phyloP scores from a whole-genome alignment of 2,329 filamentous ascomycete genomes.

The Metarhizium rileyi region DNA sequence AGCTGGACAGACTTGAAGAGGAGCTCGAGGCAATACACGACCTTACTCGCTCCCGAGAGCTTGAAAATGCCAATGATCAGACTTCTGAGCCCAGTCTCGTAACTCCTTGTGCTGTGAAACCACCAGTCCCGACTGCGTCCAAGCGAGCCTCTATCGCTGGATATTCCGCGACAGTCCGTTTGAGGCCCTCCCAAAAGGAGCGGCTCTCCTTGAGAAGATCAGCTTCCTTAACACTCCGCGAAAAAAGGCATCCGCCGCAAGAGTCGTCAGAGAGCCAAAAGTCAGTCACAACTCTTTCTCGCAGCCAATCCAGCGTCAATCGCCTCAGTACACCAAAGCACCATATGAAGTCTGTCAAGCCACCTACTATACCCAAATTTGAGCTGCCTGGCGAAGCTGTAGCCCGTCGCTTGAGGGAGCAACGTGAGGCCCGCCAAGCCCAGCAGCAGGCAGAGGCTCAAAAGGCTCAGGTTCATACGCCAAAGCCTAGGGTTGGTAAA shows the following conservation, averaged over 20 bases:
- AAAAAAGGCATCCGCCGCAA: slow-evolving; percentile 14
- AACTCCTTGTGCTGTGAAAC: slow-evolving; percentile 12
- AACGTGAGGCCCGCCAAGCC: slow-evolving; percentile 44
- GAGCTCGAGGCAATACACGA: slow-evolving; percentile 44
- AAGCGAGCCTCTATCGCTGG: slow-evolving; percentile 23
- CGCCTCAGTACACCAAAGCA: slow-evolving; percentile 27
- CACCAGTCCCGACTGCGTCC: slow-evolving; percentile 2
- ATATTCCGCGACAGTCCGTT: slow-evolving; percentile 29
- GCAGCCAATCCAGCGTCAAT: slow-evolving; percentile 11
- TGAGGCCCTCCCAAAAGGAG: slow-evolving; percentile 28
- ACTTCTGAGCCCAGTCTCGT: slow-evolving; percentile 10
- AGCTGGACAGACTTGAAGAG: slow-evolving; percentile 52
- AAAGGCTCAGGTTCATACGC: slow-evolving; percentile 27
- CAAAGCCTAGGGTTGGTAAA: slow-evolving; percentile 40
- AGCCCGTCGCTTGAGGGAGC: slow-evolving; percentile 46
- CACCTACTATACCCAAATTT: slow-evolving; percentile 45
- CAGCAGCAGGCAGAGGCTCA: slow-evolving; percentile 25
- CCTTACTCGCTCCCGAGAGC: slow-evolving; percentile 25
- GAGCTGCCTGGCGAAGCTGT: slow-evolving; percentile 55
- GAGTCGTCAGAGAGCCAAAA: slow-evolving; percentile 9
- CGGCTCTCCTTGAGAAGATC: slow-evolving; percentile 32
- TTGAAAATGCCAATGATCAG: slow-evolving; percentile 15
- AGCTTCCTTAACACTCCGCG: slow-evolving; percentile 28
- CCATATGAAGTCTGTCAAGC: slow-evolving; percentile 42
- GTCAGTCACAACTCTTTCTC: slow-evolving; percentile 9